Percentiles rank a stretch among this genome's conserved stretches.
These are phyloP conservation scores for Citropsis articulata DNA, from an alignment of 345 rosid species.

Conservation along the genomic window DNA sequence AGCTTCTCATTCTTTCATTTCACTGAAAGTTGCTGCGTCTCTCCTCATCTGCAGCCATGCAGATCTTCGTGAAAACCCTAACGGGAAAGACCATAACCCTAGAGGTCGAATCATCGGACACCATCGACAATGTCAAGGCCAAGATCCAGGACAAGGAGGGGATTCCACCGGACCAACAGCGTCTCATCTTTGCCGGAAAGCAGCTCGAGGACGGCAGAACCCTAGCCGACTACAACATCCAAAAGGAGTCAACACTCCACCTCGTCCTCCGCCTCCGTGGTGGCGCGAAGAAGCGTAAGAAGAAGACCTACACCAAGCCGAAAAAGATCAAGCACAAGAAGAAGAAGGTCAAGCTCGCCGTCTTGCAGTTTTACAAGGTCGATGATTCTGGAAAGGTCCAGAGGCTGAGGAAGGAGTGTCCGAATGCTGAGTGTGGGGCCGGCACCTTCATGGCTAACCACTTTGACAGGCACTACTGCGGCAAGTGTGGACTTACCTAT, in stretches of 20 bases:
- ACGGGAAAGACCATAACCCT: conserved; percentile 69
- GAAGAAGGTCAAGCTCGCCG: conserved; percentile 68
- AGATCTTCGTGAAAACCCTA: conserved; percentile 76
- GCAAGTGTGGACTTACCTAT: conserved; percentile 63
- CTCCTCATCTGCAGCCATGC: conserved; percentile 31
- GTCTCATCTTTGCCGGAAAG: conserved; percentile 63
- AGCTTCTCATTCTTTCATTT: background rate
- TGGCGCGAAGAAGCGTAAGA: conserved; percentile 74
- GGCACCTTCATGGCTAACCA: conserved; percentile 75
- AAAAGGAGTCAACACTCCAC: conserved; percentile 70
- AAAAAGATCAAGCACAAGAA: conserved; percentile 71
- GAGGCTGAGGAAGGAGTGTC: conserved; percentile 70
- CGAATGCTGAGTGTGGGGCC: conserved; percentile 57
- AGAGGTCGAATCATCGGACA: conserved; percentile 62
- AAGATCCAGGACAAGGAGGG: conserved; percentile 78
- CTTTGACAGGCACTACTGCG: conserved; percentile 66
- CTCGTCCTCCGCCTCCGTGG: conserved; percentile 67
- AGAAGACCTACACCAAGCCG: conserved; percentile 75
- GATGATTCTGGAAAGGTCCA: conserved; percentile 62
- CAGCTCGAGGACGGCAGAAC: conserved; percentile 68
- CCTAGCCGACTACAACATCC: conserved; percentile 72
- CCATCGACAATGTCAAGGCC: conserved; percentile 67
- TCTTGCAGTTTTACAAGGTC: conserved; percentile 59
- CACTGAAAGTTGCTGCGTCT: background rate
- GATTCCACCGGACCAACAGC: conserved; percentile 64